Evolutionary conservation across 768 basidiomycete species (phyloP).

Genomic region (Saitozyma sp.): DNA sequence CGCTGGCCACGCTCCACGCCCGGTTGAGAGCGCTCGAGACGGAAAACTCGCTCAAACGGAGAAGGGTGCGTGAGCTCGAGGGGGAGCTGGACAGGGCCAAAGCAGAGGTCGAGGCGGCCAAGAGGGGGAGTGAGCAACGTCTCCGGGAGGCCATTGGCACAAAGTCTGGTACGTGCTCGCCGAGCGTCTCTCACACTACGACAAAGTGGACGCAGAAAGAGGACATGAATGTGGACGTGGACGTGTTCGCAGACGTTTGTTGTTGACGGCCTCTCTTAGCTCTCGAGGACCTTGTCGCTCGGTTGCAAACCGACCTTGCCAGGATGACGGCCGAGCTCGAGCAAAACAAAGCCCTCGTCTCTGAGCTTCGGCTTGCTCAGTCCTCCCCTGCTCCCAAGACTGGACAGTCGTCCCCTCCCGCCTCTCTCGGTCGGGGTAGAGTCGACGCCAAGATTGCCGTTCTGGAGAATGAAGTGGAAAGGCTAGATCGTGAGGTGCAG

Average conservation of each 20-base stretch:
- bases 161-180: slow-evolving; percentile 69
- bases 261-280: slow-evolving; percentile 56
- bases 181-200: not conserved
- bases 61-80: slow-evolving; percentile 83
- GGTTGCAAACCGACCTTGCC: slow-evolving; percentile 71
- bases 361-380: slow-evolving; percentile 36
- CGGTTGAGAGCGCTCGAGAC: slow-evolving; percentile 73
- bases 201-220: too few relatives aligned
- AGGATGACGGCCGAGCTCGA: slow-evolving; percentile 77
- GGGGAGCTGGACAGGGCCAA: slow-evolving; percentile 69
- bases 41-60: slow-evolving; percentile 76
- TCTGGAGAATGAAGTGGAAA: slow-evolving; percentile 73
- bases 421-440: slow-evolving; percentile 5
- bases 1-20: slow-evolving; percentile 46
- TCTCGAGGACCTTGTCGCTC: slow-evolving; percentile 73
- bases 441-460: slow-evolving; percentile 56
- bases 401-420: not conserved
- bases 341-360: slow-evolving; percentile 66
- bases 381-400: slow-evolving; percentile 6
- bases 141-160: slow-evolving; percentile 81
- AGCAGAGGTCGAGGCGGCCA: slow-evolving; percentile 58
- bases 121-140: slow-evolving; percentile 56
- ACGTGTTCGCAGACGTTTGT: not conserved
- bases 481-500: slow-evolving; percentile 79
- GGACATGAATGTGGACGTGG: not conserved